Base-by-base conservation (phyloP, 2,329 filamentous ascomycete species). In the Trichoderma koningiopsis region DNA sequence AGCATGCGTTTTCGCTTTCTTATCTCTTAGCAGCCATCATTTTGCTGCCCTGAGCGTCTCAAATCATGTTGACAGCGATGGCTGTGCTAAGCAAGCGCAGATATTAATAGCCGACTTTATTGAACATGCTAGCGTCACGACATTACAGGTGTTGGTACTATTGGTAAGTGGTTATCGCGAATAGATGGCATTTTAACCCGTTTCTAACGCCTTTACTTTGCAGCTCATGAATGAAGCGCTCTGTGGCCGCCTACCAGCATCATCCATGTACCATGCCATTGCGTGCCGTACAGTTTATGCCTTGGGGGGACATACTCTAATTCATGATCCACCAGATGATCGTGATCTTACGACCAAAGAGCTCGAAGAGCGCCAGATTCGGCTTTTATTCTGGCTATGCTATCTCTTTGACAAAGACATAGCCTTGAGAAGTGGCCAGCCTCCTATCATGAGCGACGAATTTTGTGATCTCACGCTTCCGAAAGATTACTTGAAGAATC, bases 351-450 rank as follows among this genome's bases (percentile, higher is more conserved):
- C 72, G 5, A 22, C 68, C 0, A 40, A 72, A 8, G 76, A 77
- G 56, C 77, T 78, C 1, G 73, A 76, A 56, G 73, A 75, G 49
- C 74, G 76, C 10, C 78, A 82, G 35, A 71, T 82, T 0, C 78
- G 83, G 3, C 73, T 77, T 35, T 67, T 88, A 0, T 88, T 88
- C 72, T 88, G 87, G 86, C 72, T 88, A 6, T 83, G 82, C 71
- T 88, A 87, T 68, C 79, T 79, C 2, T 75, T 86, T 11, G 86
- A 89, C 72, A 88, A 87, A 70, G 86, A 88, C n/a, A 79, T 87
- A 14, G 78, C 84, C 0, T 77, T 88, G 0, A 81, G 86, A 4
- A 85, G 82, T 0, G 85, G 85, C 0, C 85, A 86, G 59, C 85
- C 85, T 0, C 85, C 86, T 1, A 75, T 80, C 0, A 82, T 87